Evolutionary conservation across 2,329 filamentous ascomycete species (phyloP).

Genomic region (Colletotrichum siamense): DNA sequence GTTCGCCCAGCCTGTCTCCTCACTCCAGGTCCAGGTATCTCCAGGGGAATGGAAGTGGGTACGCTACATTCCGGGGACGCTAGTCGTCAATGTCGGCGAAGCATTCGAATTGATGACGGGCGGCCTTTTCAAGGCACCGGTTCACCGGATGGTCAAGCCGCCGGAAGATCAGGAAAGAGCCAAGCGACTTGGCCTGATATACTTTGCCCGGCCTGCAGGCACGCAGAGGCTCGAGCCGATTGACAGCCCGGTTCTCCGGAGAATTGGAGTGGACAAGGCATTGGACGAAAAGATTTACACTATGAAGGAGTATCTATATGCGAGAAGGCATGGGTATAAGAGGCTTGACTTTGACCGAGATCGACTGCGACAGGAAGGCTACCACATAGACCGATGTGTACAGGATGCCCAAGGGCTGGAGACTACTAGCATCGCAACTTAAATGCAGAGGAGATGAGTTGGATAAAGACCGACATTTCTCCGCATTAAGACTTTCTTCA

Average conservation of each 20-base stretch:
- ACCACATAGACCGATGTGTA: neutral
- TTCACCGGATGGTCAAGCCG: conserved; percentile 36
- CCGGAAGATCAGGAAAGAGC: conserved; percentile 34
- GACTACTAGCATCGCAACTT: neutral
- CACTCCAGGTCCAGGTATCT: conserved; percentile 49
- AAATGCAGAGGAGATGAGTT: neutral
- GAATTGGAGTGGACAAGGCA: neutral
- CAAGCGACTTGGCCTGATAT: conserved; percentile 35
- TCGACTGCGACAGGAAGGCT: neutral
- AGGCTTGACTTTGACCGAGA: neutral
- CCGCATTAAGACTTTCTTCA: neutral
- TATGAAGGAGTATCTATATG: neutral
- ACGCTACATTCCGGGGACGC: conserved; percentile 45
- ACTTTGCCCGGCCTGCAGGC: conserved; percentile 37
- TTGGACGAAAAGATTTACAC: neutral
- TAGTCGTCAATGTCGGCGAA: conserved; percentile 47
- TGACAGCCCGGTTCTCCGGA: neutral
- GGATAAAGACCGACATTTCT: neutral
- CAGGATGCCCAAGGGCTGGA: neutral
- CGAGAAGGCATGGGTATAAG: neutral
- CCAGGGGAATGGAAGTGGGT: conserved; percentile 49
- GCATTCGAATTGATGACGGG: conserved; percentile 30
- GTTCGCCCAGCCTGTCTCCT: conserved; percentile 57
- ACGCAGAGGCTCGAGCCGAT: neutral
- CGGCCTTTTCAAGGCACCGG: conserved; percentile 34